Conservation (phyloP, 352 stramenopile species). For the Thraustotheca clavata region DNA sequence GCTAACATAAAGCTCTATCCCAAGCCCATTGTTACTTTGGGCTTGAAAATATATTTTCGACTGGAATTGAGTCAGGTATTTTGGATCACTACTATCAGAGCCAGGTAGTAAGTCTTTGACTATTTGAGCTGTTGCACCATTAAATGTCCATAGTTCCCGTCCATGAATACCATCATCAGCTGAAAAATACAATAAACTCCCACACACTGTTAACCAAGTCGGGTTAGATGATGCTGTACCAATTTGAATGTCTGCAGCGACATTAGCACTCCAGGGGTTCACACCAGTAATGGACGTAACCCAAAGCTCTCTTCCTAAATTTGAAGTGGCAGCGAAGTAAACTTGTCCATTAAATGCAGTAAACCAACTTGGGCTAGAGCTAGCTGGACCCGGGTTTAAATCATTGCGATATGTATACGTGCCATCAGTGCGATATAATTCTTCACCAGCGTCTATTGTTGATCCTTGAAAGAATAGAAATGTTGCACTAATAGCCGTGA, state of each 20-base stretch:
- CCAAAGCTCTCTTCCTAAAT: slow-evolving; percentile 55
- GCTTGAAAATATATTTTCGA: slow-evolving; percentile 36
- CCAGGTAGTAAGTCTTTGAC: slow-evolving; percentile 42
- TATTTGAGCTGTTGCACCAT: slow-evolving; percentile 35
- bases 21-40: slow-evolving; percentile 21
- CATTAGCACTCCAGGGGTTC: slow-evolving; percentile 26
- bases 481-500: slow-evolving; percentile 33
- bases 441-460: slow-evolving; percentile 30
- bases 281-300: slow-evolving; percentile 25
- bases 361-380: slow-evolving; percentile 39
- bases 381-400: slow-evolving; percentile 36
- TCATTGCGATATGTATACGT: slow-evolving; percentile 38
- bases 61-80: slow-evolving; percentile 31
- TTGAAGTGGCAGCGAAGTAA: slow-evolving; percentile 42
- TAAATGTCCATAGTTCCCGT: slow-evolving; percentile 57
- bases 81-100: slow-evolving; percentile 32
- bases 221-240: slow-evolving; percentile 37
- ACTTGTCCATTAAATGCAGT: slow-evolving; percentile 36
- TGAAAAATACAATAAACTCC: slow-evolving; percentile 44
- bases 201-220: slow-evolving; percentile 33
- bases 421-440: slow-evolving; percentile 61
- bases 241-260: slow-evolving; percentile 46
- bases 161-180: slow-evolving; percentile 57
- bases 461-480: slow-evolving; percentile 48
- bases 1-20: slow-evolving; percentile 48